Conservation (phyloP, 179 eudicot species). For the Spinacia oleracea region DNA sequence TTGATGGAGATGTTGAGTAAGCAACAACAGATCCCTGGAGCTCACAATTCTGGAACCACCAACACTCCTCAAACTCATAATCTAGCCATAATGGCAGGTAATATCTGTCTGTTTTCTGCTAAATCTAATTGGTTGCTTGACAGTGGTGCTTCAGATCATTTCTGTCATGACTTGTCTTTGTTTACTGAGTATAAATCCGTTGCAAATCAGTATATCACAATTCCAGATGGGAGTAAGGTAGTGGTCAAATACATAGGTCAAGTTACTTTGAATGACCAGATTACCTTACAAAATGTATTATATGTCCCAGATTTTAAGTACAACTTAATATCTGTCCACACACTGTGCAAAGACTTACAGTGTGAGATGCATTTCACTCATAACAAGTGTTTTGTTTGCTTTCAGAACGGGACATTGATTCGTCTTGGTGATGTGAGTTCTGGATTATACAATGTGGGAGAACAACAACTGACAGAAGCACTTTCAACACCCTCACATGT, state of each 20-base stretch:
- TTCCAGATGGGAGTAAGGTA: neutral
- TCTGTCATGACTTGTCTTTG: neutral
- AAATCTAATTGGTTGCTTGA: neutral
- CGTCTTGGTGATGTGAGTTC: neutral
- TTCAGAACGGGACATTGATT: neutral
- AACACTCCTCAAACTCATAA: no score
- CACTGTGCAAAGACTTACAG: neutral
- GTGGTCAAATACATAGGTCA: neutral
- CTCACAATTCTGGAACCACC: no score
- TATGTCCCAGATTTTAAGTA: neutral
- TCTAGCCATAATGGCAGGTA: neutral
- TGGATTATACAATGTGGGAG: no score
- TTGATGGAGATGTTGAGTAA: no score
- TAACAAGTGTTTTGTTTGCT: neutral
- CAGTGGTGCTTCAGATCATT: neutral
- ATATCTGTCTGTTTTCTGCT: neutral
- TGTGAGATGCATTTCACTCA: neutral
- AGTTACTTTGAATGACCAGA: neutral
- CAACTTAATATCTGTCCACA: neutral
- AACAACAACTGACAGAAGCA: no score
- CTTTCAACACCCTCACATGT: no score
- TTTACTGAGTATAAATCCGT: neutral
- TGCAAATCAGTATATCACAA: neutral
- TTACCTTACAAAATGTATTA: neutral
- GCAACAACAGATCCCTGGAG: no score